These are phyloP conservation scores for Candida gorgasii DNA, from an alignment of 805 yeast genomes.

Conservation along the genomic window DNA sequence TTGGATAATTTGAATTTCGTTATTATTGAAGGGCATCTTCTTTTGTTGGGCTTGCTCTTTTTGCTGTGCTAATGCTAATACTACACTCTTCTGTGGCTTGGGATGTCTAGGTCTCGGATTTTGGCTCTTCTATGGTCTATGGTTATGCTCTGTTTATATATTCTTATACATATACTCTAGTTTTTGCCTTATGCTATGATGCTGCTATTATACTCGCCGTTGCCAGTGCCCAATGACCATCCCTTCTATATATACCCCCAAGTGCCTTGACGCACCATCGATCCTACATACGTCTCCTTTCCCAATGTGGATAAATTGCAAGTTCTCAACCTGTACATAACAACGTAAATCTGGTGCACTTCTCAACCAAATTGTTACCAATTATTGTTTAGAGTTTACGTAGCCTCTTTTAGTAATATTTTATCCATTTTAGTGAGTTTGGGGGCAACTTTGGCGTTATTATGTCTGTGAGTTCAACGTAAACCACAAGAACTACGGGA, in stretches of 20 bases:
- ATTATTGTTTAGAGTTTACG: background rate
- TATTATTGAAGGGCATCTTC: constrained; percentile 2
- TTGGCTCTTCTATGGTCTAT: too few relatives aligned
- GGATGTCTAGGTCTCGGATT: too few relatives aligned
- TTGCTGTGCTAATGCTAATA: too few relatives aligned
- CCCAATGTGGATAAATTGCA: background rate
- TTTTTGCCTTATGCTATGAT: too few relatives aligned
- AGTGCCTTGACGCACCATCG: constrained; percentile 2
- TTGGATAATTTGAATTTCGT: constrained; percentile 8
- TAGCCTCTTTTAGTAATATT: background rate
- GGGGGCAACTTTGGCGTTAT: too few relatives aligned
- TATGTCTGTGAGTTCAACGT: too few relatives aligned
- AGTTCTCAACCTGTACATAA: background rate
- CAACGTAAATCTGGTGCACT: background rate
- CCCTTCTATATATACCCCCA: background rate
- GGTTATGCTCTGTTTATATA: too few relatives aligned
- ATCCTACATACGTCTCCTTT: background rate
- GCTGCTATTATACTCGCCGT: too few relatives aligned
- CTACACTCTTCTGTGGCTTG: too few relatives aligned
- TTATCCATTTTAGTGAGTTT: background rate
- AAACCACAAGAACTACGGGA: too few relatives aligned
- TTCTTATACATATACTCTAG: too few relatives aligned
- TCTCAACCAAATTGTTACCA: background rate
- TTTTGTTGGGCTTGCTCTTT: background rate
- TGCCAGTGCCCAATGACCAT: too few relatives aligned